Base-by-base conservation (phyloP, 192 early-diverging fungal genomes). In the Spizellomyces punctatus region DNA sequence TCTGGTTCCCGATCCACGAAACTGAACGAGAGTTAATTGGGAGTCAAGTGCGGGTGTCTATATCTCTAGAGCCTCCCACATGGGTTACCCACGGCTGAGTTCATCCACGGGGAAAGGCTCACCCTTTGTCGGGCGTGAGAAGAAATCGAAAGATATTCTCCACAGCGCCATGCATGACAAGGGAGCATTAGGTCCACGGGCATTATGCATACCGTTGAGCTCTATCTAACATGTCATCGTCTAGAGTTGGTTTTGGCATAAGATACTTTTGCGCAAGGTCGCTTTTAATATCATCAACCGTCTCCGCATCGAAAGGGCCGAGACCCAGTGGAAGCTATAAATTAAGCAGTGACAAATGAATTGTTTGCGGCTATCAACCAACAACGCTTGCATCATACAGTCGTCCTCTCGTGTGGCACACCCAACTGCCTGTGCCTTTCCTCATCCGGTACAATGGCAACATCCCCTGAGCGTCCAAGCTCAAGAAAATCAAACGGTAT, bases 1-100 rank as follows among this genome's bases (percentile, higher is more conserved):
- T 85, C 64, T 0, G 83, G 71, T 44, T 74, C 79, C 14, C 82
- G 82, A 22, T 81, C 74, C 45, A 36, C 27, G 27, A 36, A 36
- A 36, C 27, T 36, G 27, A 36, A 36, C 27, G 27, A 36, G 27
- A 36, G 27, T 36, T 3, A 36, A 36, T 36, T 36, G 27, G 27
- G 27, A 36, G 27, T 36, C 27, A 36, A 36, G 27, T 36, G 3
- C 27, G 3, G 27, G 27, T 36, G 27, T 36, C 27, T 36, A 36
- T 0, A 36, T 36, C 27, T 0, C 27, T 36, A 36, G 27, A 36
- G 27, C 27, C 27, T 36, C 27, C 27, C 27, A 3, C 27, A 36
- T 3, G 27, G 27, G 27, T 36, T 36, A 36, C 27, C 27, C 27
- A 36, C 27, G 27, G 27, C 27, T 36, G 27, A 36, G 3, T 36